Base-by-base conservation (phyloP, 768 basidiomycete species). In the Clavulina sp. region DNA sequence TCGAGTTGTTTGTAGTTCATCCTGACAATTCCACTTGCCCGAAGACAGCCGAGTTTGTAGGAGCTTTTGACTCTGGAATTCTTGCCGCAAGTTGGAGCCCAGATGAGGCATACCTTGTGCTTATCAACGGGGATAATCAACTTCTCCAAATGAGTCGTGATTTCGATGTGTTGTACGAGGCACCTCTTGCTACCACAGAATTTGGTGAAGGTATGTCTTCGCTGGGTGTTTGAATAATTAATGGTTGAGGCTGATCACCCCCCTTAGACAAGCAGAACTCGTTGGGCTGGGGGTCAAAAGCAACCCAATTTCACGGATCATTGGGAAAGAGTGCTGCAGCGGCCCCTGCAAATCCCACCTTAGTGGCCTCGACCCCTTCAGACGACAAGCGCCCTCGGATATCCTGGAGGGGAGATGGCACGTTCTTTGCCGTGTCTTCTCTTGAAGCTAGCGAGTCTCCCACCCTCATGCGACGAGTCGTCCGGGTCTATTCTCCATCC, bases 301-400 rank as follows among this genome's bases (percentile, higher is more conserved):
- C 84, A 62, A 97, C 95, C 0, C 95, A 99, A 60, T 99, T 99
- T 62, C 91, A 96, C 58, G 95, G 95, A 6, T 93, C 91, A 0
- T 69, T 88, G 3, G 93, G 95, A 18, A 96, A 96, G 63, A 67
- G 74, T 1, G 83, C 84, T 23, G 85, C 87, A 0, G 74, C 77
- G 56, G 57, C 58, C 1, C 70, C 73, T 26, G 57, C 65, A 4
- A 56, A 63, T 9, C 57, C 65, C 16, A 58, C 66, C 32, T 60
- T 65, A 30, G 67, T 75, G 19, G 73, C 74, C 21, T 66, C 70
- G 5, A 80, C 77, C 57, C 78, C 79, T 2, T 76, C 80, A 55
- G 89, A 96, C 57, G 80, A 89, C 51, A 63, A 59, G 2, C 61
- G 70, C 30, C 81, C 84, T 0, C 76, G 82, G 5, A 77, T 99